A percentile compares a stretch with the other conserved stretches of the same genome.
Evolutionary conservation across 306 rosid genomes (phyloP).

Genomic region (Prunus mira): DNA sequence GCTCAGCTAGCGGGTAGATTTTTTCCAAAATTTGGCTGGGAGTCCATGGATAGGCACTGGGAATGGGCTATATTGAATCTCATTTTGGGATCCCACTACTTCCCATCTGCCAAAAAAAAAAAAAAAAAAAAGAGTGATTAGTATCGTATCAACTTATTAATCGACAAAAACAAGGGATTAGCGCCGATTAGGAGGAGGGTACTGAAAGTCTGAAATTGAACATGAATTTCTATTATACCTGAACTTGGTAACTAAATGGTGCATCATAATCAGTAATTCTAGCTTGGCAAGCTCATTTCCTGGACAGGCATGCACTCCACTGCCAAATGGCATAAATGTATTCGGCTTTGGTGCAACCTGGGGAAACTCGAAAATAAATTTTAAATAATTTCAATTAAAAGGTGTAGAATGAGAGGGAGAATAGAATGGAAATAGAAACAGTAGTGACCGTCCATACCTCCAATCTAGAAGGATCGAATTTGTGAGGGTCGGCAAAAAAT

Average conservation of each 20-base stretch:
- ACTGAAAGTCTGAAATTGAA: not conserved
- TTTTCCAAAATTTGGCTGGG: constrained; percentile 69
- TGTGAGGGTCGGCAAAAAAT: constrained; percentile 68
- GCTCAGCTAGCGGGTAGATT: constrained; percentile 38
- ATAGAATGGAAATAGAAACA: not conserved
- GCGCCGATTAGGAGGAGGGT: no score
- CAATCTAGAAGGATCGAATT: constrained; percentile 82
- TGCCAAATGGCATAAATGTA: constrained; percentile 92
- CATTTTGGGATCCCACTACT: constrained; percentile 59
- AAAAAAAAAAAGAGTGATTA: no score
- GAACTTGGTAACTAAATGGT: constrained; percentile 81
- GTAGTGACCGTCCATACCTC: constrained; percentile 51
- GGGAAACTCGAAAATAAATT: not conserved
- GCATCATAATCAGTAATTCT: constrained; percentile 75
- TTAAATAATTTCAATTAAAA: no score
- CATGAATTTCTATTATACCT: constrained; percentile 36
- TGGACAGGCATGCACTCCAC: constrained; percentile 90
- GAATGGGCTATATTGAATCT: constrained; percentile 78
- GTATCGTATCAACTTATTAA: no score
- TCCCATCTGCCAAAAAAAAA: constrained; percentile 56
- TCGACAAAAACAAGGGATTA: no score
- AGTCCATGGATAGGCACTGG: constrained; percentile 83
- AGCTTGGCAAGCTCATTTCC: constrained; percentile 96
- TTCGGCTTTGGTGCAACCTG: constrained; percentile 86
- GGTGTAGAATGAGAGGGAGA: not conserved